Percentiles rank a stretch among this genome's conserved stretches.
Evolutionary conservation across 2,329 filamentous ascomycete genomes (phyloP).

Genomic region (Colletotrichum simmondsii): DNA sequence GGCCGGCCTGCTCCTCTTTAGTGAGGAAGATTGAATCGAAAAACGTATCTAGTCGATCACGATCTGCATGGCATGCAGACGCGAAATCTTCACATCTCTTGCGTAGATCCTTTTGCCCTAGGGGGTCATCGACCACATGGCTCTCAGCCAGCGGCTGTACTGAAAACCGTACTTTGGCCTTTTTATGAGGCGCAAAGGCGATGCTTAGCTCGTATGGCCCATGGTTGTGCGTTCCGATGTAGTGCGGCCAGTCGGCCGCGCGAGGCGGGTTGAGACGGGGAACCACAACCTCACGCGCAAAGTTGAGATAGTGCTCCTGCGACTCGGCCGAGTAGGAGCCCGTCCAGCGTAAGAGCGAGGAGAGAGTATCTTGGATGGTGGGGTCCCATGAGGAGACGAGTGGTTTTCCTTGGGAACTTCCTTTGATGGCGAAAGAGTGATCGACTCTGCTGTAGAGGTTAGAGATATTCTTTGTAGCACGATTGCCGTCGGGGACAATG

Average conservation of each 20-base stretch:
- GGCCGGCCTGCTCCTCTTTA: neutral
- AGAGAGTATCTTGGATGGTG: neutral
- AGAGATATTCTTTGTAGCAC: neutral
- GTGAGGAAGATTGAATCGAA: constrained; percentile 20
- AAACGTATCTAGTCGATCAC: constrained; percentile 13
- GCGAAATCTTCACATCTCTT: constrained; percentile 2
- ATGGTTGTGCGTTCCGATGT: constrained; percentile 19
- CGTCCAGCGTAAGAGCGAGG: constrained; percentile 18
- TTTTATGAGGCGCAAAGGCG: constrained; percentile 14
- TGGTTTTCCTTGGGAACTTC: neutral
- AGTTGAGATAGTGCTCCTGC: constrained; percentile 19
- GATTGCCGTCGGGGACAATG: neutral
- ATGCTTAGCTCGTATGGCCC: constrained; percentile 19
- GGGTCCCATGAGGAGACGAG: constrained; percentile 20
- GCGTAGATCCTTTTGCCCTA: constrained; percentile 20
- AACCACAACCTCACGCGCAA: constrained; percentile 14
- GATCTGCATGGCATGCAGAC: constrained; percentile 16
- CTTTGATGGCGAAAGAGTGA: neutral
- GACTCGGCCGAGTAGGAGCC: constrained; percentile 9
- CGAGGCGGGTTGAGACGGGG: constrained; percentile 21
- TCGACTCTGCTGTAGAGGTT: constrained; percentile 2
- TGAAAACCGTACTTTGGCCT: constrained; percentile 15
- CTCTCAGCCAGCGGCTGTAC: constrained; percentile 14
- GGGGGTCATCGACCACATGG: neutral
- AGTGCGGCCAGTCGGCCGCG: constrained; percentile 7